Conservation (phyloP, 2,329 filamentous ascomycete species). For the Nemania sp. region DNA sequence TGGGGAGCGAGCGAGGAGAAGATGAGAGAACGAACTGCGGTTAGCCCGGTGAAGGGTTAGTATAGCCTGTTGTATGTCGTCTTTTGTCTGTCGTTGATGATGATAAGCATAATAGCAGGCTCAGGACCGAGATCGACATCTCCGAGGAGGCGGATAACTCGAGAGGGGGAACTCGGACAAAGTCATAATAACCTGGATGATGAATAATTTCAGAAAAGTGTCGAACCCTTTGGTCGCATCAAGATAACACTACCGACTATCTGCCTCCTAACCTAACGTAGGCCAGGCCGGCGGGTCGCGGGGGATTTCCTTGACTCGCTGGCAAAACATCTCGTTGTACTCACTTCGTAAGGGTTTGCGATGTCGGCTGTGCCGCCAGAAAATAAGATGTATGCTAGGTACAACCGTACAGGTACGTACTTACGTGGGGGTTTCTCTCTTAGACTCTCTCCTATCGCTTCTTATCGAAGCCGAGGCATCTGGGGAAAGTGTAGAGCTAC, state of each 20-base stretch:
- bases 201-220: not conserved
- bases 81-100: too few species aligned
- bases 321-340: too few species aligned
- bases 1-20: not conserved
- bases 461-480: too few species aligned
- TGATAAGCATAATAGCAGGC: too few species aligned
- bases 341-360: constrained; percentile 9
- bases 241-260: not conserved
- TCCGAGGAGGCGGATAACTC: not conserved
- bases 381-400: too few species aligned
- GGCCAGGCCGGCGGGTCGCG: not conserved
- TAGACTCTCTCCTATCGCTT: not conserved
- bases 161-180: not conserved
- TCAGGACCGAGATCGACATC: not conserved
- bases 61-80: too few species aligned
- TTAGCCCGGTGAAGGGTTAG: too few species aligned
- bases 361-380: constrained; percentile 13
- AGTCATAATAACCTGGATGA: not conserved
- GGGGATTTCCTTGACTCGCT: too few species aligned
- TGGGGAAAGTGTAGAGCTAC: too few species aligned
- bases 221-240: not conserved
- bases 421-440: not conserved
- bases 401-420: too few species aligned
- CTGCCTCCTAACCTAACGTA: too few species aligned
- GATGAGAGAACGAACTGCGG: too few species aligned